Conservation (phyloP, 129 eudicot species). For the Pseudognaphalium luteoalbum region DNA sequence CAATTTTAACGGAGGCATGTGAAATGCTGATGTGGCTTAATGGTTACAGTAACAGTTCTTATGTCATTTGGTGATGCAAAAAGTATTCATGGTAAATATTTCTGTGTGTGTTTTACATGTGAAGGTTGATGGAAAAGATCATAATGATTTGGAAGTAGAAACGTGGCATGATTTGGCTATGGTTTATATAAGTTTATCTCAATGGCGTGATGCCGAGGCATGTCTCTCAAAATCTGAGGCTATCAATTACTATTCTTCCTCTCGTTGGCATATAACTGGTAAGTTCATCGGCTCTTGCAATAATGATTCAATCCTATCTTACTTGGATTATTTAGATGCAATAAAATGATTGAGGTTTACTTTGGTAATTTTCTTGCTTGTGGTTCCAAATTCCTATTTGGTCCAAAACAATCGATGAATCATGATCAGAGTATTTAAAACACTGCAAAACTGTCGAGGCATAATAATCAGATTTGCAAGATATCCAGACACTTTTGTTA, state of each 20-base stretch:
- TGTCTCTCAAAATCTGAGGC: constrained; percentile 73
- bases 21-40: neutral
- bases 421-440: neutral
- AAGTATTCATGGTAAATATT: neutral
- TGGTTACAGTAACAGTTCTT: neutral
- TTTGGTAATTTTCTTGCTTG: neutral
- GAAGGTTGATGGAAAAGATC: constrained; percentile 44
- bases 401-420: neutral
- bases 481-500: no score
- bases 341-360: neutral
- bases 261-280: constrained; percentile 82
- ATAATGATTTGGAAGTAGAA: constrained; percentile 60
- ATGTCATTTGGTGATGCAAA: constrained; percentile 11
- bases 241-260: constrained; percentile 55
- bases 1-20: neutral
- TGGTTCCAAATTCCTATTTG: neutral
- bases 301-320: neutral
- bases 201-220: constrained; percentile 72
- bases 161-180: constrained; percentile 89
- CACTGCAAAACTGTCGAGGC: no score
- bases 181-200: constrained; percentile 66
- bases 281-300: constrained; percentile 1
- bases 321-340: neutral
- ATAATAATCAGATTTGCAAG: no score
- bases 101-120: neutral